Evolutionary conservation across 257 asterid species (phyloP).

Genomic region (Striga asiatica): DNA sequence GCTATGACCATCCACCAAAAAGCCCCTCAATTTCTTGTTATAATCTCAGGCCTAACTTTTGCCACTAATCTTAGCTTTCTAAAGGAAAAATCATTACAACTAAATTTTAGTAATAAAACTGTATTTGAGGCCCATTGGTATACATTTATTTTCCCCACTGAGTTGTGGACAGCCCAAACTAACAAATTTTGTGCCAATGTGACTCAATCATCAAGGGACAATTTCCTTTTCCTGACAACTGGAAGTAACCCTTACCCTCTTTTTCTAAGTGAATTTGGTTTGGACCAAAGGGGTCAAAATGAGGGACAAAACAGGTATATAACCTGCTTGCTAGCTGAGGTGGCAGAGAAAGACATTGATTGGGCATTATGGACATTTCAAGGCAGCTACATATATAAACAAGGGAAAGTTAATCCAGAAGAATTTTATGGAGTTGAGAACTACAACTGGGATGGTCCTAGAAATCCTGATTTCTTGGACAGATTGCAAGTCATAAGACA

Average conservation of each 20-base stretch:
- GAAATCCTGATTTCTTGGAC: slow-evolving; percentile 26
- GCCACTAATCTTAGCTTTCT: slow-evolving; percentile 37
- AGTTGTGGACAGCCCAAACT: slow-evolving; percentile 21
- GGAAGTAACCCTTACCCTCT: slow-evolving; percentile 30
- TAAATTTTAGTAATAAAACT: slow-evolving; percentile 27
- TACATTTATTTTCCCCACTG: slow-evolving; percentile 18
- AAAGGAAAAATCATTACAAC: slow-evolving; percentile 17
- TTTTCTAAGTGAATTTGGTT: slow-evolving; percentile 58
- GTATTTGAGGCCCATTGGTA: slow-evolving; percentile 75
- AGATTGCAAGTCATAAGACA: slow-evolving; percentile 37
- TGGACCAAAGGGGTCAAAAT: slow-evolving; percentile 27
- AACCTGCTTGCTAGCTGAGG: slow-evolving; percentile 36
- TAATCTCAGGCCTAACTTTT: slow-evolving; percentile 45
- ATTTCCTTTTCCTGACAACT: slow-evolving; percentile 23
- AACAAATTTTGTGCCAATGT: slow-evolving; percentile 21
- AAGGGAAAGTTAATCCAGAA: slow-evolving; percentile 24
- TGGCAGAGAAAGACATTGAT: slow-evolving; percentile 51
- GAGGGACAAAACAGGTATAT: slow-evolving; percentile 43
- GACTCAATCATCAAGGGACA: slow-evolving; percentile 12
- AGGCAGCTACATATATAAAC: slow-evolving; percentile 45
- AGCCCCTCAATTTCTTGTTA: slow-evolving; percentile 38
- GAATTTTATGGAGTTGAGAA: slow-evolving; percentile 46
- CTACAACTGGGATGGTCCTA: slow-evolving; percentile 29
- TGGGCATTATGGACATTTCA: slow-evolving; percentile 74
- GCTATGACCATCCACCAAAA: slow-evolving; percentile 37